phyloP scores from a whole-genome alignment of 2,329 filamentous ascomycete species.

The Stachybotrys chartarum region DNA sequence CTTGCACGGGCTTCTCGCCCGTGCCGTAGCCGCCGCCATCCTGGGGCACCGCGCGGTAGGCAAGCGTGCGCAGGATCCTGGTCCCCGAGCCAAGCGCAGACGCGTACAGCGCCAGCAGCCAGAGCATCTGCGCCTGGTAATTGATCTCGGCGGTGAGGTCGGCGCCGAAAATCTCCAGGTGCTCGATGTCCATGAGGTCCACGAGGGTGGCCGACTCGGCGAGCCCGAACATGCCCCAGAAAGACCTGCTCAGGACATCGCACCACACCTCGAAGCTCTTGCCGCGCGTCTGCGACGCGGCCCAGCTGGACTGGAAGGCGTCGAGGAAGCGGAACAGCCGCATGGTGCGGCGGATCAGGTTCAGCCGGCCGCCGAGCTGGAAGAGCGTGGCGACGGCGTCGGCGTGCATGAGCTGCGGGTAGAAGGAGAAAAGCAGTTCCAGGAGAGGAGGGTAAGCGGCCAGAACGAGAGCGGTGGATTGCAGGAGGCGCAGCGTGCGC shows the following conservation, averaged over 20 bases:
- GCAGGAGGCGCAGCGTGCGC: constrained; percentile 50
- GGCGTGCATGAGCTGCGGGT: constrained; percentile 10
- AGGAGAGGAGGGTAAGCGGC: constrained; percentile 35
- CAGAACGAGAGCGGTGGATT: constrained; percentile 42
- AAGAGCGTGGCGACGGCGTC: constrained; percentile 24
- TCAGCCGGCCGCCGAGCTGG: constrained; percentile 33
- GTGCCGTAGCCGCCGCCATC: constrained; percentile 19
- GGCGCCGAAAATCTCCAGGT: constrained; percentile 44
- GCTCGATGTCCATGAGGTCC: constrained; percentile 36
- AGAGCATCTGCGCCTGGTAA: constrained; percentile 59
- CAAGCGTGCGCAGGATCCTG: constrained; percentile 29
- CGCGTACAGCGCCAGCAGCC: constrained; percentile 56
- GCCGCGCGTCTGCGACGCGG: constrained; percentile 23
- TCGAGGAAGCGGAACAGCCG: constrained; percentile 63
- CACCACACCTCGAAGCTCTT: constrained; percentile 34
- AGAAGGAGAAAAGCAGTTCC: constrained; percentile 19
- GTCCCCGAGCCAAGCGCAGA: constrained; percentile 37
- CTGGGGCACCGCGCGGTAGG: constrained; percentile 26
- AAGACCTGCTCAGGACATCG: constrained; percentile 48
- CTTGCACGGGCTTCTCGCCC: constrained; percentile 11
- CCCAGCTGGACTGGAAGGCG: constrained; percentile 45
- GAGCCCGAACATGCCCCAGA: constrained; percentile 59
- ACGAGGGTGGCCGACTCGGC: constrained; percentile 59
- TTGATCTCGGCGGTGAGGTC: constrained; percentile 39
- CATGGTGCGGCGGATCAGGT: constrained; percentile 52